Percentiles rank a stretch among this genome's conserved stretches.
Evolutionary conservation across 1,284 basidiomycete species (phyloP).

Genomic region (Megacollybia platyphylla): DNA sequence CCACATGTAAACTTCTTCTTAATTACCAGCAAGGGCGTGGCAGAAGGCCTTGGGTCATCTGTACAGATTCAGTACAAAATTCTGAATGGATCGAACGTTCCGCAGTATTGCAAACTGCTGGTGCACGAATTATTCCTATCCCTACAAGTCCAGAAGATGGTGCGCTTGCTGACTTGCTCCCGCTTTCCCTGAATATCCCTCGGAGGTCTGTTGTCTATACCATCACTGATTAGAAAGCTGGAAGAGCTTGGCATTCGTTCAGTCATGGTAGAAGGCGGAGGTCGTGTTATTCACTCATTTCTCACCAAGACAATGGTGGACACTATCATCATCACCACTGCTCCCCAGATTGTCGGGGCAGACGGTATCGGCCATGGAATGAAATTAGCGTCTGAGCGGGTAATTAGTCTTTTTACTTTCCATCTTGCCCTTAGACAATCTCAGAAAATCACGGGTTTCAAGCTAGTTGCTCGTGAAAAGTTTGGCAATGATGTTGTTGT

Average conservation of each 20-base stretch:
- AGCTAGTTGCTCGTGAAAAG: background rate
- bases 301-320: constrained; percentile 35
- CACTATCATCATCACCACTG: constrained; percentile 69
- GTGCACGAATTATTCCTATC: constrained; percentile 40
- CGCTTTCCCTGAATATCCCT: constrained; percentile 7
- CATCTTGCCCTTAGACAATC: background rate
- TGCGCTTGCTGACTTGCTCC: constrained; percentile 9
- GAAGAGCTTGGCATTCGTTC: constrained; percentile 44
- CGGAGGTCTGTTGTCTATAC: constrained; percentile 34
- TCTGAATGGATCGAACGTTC: constrained; percentile 24
- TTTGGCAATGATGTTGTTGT: background rate
- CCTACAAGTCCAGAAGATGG: constrained; percentile 11
- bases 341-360: constrained; percentile 69
- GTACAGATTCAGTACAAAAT: constrained; percentile 19
- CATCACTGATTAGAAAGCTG: constrained; percentile 39
- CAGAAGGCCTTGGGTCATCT: constrained; percentile 68
- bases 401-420: constrained; percentile 3
- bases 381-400: constrained; percentile 6
- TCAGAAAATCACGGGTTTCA: constrained; percentile 6
- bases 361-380: constrained; percentile 52
- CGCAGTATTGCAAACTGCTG: constrained; percentile 34
- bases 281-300: constrained; percentile 72
- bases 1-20: constrained; percentile 60
- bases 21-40: constrained; percentile 55
- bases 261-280: constrained; percentile 95